A percentile compares a stretch with the other conserved stretches of the same genome.
Evolutionary conservation across 2,329 filamentous ascomycete genomes (phyloP).

Genomic region (Colletotrichum musicola): DNA sequence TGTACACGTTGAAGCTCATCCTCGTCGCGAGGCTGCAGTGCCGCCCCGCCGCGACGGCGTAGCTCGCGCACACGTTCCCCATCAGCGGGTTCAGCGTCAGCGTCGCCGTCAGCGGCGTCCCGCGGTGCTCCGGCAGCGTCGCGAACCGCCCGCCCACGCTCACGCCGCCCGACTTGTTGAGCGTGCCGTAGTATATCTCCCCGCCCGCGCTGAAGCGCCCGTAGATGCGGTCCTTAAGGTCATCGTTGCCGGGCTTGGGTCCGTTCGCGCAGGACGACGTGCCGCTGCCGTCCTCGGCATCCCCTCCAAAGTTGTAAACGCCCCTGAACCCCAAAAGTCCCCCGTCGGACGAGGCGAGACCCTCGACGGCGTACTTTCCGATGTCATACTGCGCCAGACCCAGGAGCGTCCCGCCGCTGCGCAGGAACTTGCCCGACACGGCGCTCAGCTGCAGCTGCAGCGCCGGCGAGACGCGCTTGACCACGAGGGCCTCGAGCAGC

Average conservation of each 20-base stretch:
- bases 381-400: conserved; percentile 84
- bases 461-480: conserved; percentile 81
- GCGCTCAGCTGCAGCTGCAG: conserved; percentile 84
- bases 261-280: neutral
- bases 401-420: conserved; percentile 81
- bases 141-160: conserved; percentile 91
- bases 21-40: conserved; percentile 88
- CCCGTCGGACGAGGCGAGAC: conserved; percentile 92
- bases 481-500: conserved; percentile 86
- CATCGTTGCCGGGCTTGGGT: conserved; percentile 47
- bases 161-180: conserved; percentile 94
- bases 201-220: conserved; percentile 91
- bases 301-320: conserved; percentile 92
- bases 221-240: conserved; percentile 70
- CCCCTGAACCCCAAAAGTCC: conserved; percentile 88
- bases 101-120: conserved; percentile 93
- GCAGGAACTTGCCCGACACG: conserved; percentile 78
- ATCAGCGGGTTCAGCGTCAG: conserved; percentile 94
- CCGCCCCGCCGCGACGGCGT: conserved; percentile 88
- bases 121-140: conserved; percentile 82
- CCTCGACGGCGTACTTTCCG: conserved; percentile 89
- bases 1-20: conserved; percentile 98
- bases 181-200: conserved; percentile 93
- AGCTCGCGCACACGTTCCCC: conserved; percentile 91
- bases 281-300: conserved; percentile 60